phyloP scores from a whole-genome alignment of 805 yeast species.

The Monosporozyma aerobia region DNA sequence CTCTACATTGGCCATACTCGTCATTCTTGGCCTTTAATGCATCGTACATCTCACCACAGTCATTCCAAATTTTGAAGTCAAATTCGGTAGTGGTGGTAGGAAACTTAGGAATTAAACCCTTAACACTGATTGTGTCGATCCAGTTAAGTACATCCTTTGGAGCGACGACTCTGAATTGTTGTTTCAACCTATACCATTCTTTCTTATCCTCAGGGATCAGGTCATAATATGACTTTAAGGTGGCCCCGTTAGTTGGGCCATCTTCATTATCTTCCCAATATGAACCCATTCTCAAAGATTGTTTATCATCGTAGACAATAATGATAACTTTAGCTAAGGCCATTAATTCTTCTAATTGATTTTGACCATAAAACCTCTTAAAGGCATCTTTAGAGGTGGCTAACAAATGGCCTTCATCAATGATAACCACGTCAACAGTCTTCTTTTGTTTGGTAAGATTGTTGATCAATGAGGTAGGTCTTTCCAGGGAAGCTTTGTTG shows the following conservation, averaged over 20 bases:
- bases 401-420: constrained; percentile 40
- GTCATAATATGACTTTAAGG: constrained; percentile 19
- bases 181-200: constrained; percentile 28
- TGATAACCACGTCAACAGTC: constrained; percentile 32
- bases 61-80: constrained; percentile 34
- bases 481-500: constrained; percentile 32
- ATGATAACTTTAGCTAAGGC: constrained; percentile 32
- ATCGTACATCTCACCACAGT: constrained; percentile 36
- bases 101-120: constrained; percentile 28
- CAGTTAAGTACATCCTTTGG: constrained; percentile 33
- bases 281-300: constrained; percentile 38
- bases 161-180: constrained; percentile 38
- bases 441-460: constrained; percentile 22
- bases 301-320: constrained; percentile 39
- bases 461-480: constrained; percentile 39
- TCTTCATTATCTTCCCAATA: constrained; percentile 32
- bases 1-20: constrained; percentile 34
- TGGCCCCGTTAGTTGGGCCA: constrained; percentile 31
- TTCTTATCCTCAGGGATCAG: constrained; percentile 11
- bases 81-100: constrained; percentile 24
- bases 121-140: constrained; percentile 32
- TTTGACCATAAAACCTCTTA: constrained; percentile 37
- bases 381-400: constrained; percentile 38
- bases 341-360: constrained; percentile 36
- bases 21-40: constrained; percentile 25